phyloP scores from a whole-genome alignment of 2,329 filamentous ascomycete genomes.

The Neonectria sp. region DNA sequence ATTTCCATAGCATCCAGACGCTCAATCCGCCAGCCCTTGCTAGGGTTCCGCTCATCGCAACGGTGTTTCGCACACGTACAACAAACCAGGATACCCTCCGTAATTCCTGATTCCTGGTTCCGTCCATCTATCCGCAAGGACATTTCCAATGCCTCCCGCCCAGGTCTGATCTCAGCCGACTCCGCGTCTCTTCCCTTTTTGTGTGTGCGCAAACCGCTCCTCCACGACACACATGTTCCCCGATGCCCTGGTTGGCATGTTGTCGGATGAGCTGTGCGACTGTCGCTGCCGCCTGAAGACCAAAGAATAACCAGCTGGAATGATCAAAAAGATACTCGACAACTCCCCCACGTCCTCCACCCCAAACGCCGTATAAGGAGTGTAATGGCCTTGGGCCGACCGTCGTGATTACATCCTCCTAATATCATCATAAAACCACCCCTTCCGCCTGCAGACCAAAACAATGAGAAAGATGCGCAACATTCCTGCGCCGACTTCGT shows the following conservation, averaged over 20 bases:
- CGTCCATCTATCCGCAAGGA: slow-evolving; percentile 45
- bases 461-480: slow-evolving; percentile 34
- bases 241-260: slow-evolving; percentile 7
- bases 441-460: slow-evolving; percentile 41
- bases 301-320: slow-evolving; percentile 34
- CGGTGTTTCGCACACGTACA: slow-evolving; percentile 34
- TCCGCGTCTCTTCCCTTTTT: slow-evolving; percentile 23
- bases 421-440: slow-evolving; percentile 48
- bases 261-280: slow-evolving; percentile 11
- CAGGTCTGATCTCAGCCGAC: slow-evolving; percentile 23
- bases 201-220: slow-evolving; percentile 19
- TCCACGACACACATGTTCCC: slow-evolving; percentile 6
- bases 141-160: slow-evolving; percentile 45
- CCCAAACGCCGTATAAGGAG: slow-evolving; percentile 56
- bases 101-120: slow-evolving; percentile 38
- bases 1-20: slow-evolving; percentile 44
- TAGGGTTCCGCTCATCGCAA: slow-evolving; percentile 11
- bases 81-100: slow-evolving; percentile 31
- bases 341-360: slow-evolving; percentile 48
- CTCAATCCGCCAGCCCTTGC: slow-evolving; percentile 31
- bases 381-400: slow-evolving; percentile 54
- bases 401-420: slow-evolving; percentile 58
- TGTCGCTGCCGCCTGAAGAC: slow-evolving; percentile 18
- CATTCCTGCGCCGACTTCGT: slow-evolving; percentile 20
- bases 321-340: slow-evolving; percentile 42